Base-by-base conservation (phyloP, 306 rosid genomes). In the Cucurbita ficifolia region DNA sequence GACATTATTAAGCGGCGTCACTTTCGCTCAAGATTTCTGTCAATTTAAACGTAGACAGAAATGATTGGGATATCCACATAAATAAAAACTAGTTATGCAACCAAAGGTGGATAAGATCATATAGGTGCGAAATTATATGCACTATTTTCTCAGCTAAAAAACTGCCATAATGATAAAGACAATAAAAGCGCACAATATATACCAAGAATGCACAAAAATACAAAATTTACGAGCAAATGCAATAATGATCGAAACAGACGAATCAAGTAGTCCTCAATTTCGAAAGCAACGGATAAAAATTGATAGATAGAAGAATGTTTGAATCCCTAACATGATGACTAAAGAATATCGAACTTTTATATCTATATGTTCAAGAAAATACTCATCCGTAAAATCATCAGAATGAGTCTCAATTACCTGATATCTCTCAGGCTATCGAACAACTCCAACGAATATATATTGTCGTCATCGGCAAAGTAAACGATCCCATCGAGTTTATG, bases 401-500 rank as follows among this genome's bases (percentile, higher is more conserved):
- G 24, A 24, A 76, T 16, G 14, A 62, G 61, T 49, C 16, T 48
- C 65, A 76, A 18, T 40, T 78, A 94, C 98, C 94, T 83, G 54
- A 95, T 82, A 54, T 84, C 85, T 82, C 97, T 86, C 87, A 95
- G 77, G 83, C 79, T 69, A 74, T 89, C 86, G 65, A 95, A 95
- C 87, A 95, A 81, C 45, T 84, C 88, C 4, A 95, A 87, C 49
- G 97, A 83, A 82, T 89, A 95, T 35, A 89, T 84, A 78, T 95
- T 95, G 79, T 91, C 96, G 46, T 95, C 99, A 10, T 95, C 99
- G 0, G 96, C 97, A 63, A 95, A 95, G 85, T 89, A 95, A 72
- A 95, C 96, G 81, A 95, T 82, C 61, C 92, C 99, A 77, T 95
- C 96, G 60, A 95, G 92, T 73, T 77, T 83, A 70, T 95, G 99